A percentile compares a stretch with the other conserved stretches of the same genome.
phyloP scores from a whole-genome alignment of 371 early-diverging fungal species.

The Aphelidium insulamus region DNA sequence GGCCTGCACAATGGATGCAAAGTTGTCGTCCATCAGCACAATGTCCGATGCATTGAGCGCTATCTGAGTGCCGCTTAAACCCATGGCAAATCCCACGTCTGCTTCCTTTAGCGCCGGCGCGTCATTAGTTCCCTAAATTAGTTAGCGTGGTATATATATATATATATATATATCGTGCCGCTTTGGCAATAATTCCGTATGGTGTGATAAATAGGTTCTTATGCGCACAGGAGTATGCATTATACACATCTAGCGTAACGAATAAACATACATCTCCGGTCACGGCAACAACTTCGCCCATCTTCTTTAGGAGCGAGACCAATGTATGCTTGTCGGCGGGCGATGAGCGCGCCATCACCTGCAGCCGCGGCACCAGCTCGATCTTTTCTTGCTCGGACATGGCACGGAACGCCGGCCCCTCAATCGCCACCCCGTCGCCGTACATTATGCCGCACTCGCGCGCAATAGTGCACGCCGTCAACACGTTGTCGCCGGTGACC shows the following conservation, averaged over 20 bases:
- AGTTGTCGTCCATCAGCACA: constrained; percentile 86
- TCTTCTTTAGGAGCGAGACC: constrained; percentile 53
- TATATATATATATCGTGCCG: too few relatives aligned
- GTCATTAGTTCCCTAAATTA: constrained; percentile 97
- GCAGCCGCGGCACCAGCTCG: constrained; percentile 52
- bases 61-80: constrained; percentile 88
- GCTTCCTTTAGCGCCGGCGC: constrained; percentile 85
- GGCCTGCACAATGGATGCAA: constrained; percentile 69
- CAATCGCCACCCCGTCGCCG: constrained; percentile 59
- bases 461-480: constrained; percentile 76
- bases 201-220: background rate
- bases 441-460: constrained; percentile 62
- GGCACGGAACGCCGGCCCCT: constrained; percentile 65
- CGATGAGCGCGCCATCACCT: constrained; percentile 76
- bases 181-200: background rate
- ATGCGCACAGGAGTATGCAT: background rate
- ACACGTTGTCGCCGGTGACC: constrained; percentile 90
- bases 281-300: constrained; percentile 82
- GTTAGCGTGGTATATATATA: too few relatives aligned
- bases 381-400: constrained; percentile 53
- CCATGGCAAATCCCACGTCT: constrained; percentile 95
- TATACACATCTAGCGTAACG: too few relatives aligned
- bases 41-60: constrained; percentile 89
- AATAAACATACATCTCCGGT: too few relatives aligned
- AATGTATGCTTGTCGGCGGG: constrained; percentile 86